phyloP scores from a whole-genome alignment of 208 protist species.

The Strigomonas culicis region DNA sequence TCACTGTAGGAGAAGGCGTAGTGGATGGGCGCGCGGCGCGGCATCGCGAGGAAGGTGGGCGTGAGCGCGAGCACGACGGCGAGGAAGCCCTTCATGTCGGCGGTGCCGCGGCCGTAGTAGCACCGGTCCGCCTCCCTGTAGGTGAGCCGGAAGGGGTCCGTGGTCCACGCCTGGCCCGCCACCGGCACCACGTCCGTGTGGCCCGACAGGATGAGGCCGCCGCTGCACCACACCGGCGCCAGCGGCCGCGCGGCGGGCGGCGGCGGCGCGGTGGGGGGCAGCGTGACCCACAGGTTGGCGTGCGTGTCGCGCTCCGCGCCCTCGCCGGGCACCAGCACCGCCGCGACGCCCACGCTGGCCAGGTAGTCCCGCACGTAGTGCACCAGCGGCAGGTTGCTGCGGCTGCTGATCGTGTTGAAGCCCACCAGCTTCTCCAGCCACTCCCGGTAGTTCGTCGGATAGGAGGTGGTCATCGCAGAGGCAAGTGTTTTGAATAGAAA shows the following conservation, averaged over 20 bases:
- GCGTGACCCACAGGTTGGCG: slow-evolving; percentile 55
- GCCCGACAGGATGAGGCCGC: slow-evolving; percentile 50
- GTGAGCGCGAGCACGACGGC: slow-evolving; percentile 33
- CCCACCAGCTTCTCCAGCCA: slow-evolving; percentile 52
- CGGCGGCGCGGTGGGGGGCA: slow-evolving; percentile 34
- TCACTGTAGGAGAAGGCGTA: slow-evolving; percentile 34
- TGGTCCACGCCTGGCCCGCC: slow-evolving; percentile 62
- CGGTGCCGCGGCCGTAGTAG: slow-evolving; percentile 20
- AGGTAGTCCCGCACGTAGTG: slow-evolving; percentile 41
- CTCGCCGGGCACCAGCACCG: slow-evolving; percentile 35
- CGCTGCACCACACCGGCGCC: too few species aligned
- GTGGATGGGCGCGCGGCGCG: slow-evolving; percentile 31
- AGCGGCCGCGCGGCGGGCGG: too few species aligned
- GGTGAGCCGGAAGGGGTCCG: slow-evolving; percentile 40
- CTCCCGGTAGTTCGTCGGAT: slow-evolving; percentile 4
- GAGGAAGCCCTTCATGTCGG: slow-evolving; percentile 49
- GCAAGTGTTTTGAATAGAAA: too few species aligned
- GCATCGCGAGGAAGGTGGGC: slow-evolving; percentile 24
- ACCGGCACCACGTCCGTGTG: slow-evolving; percentile 74
- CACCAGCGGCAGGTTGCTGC: slow-evolving; percentile 50
- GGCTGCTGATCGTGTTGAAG: slow-evolving; percentile 60
- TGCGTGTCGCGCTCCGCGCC: slow-evolving; percentile 25
- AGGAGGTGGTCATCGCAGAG: too few species aligned
- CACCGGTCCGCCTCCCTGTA: slow-evolving; percentile 15
- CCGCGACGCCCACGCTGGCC: slow-evolving; percentile 26